Evolutionary conservation across 108 stramenopile genomes (phyloP).

Genomic region (Nitzschia putrida): DNA sequence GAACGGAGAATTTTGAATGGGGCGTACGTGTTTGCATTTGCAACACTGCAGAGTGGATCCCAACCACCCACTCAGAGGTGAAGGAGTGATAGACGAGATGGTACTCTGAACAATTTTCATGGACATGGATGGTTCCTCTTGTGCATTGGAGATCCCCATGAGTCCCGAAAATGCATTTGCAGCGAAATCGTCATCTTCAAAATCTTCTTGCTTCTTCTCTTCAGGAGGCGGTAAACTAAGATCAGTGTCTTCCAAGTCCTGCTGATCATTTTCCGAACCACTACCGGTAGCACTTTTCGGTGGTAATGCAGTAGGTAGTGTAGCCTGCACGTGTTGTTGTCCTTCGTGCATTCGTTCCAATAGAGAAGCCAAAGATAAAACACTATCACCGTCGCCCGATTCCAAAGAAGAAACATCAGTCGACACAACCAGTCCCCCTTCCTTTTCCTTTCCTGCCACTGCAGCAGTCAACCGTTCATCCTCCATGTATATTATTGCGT

Average conservation of each 20-base stretch:
- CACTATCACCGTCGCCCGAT: background rate
- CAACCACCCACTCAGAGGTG: slow-evolving; percentile 76
- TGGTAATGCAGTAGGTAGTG: background rate
- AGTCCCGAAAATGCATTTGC: background rate
- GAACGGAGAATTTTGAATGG: slow-evolving; percentile 72
- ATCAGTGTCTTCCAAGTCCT: no score
- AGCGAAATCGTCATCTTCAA: slow-evolving; percentile 2
- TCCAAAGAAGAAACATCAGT: background rate
- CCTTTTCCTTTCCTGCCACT: slow-evolving; percentile 5
- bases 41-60: slow-evolving; percentile 79
- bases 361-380: background rate
- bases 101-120: slow-evolving; percentile 23
- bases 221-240: slow-evolving; percentile 19
- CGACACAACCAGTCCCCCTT: background rate
- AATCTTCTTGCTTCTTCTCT: slow-evolving; percentile 60
- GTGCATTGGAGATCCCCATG: background rate
- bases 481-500: background rate
- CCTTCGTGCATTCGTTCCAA: slow-evolving; percentile 7
- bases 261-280: background rate
- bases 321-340: background rate
- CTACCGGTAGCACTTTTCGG: background rate
- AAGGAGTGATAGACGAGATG: slow-evolving; percentile 48
- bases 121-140: background rate
- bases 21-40: slow-evolving; percentile 64
- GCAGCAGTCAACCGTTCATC: slow-evolving; percentile 19